Evolutionary conservation across 768 basidiomycete species (phyloP), one percentile per base, ranked within the genome.

Genomic region (Stropharia rugosoannulata): DNA sequence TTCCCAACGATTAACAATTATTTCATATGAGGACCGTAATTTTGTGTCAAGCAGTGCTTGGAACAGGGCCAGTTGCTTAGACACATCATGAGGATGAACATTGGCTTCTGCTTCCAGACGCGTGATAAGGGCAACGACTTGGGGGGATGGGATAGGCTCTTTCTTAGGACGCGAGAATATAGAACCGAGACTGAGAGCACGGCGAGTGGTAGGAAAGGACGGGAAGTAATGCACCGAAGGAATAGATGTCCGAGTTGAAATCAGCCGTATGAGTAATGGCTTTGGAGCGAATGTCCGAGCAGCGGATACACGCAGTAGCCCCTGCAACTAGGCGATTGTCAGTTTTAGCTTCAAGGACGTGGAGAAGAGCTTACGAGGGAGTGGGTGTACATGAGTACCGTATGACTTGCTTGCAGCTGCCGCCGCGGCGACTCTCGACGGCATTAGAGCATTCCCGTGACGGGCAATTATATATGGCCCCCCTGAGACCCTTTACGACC

Each of bases 1-100:
- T 66, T 94, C 91, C 91, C 92, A 94, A 53, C 90, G 82, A 64
- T 75, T 84, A 54, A 91, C 83, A 54, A 93, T 73, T 19, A 89
- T 73, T 56, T 91, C 86, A 67, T 86, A 86, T 0, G 84, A 90
- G 11, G 85, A 78, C 54, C 81, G 83, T 35, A 87, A 73, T 49
- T 83, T 81, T 0, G 87, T 87, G 0, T 82, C 81, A 18, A 81
- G 62, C 27, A 94, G 73, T 15, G 87, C 90, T 19, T 82, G 79
- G 66, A 84, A 87, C 12, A 93, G 73, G 2, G 82, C 76, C 54
- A 93, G 68, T 64, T 94, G 92, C 62, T 85, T 89, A 18, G 73
- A 60, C 18, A 89, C 70, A 71, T 92, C 85, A 59, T 86, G 73
- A 0, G 89, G 89, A 58, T 84, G 73, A 5, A 85, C 81, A 60